phyloP scores from a whole-genome alignment of 2,329 filamentous ascomycete genomes.

The Cryphonectria parasitica region DNA sequence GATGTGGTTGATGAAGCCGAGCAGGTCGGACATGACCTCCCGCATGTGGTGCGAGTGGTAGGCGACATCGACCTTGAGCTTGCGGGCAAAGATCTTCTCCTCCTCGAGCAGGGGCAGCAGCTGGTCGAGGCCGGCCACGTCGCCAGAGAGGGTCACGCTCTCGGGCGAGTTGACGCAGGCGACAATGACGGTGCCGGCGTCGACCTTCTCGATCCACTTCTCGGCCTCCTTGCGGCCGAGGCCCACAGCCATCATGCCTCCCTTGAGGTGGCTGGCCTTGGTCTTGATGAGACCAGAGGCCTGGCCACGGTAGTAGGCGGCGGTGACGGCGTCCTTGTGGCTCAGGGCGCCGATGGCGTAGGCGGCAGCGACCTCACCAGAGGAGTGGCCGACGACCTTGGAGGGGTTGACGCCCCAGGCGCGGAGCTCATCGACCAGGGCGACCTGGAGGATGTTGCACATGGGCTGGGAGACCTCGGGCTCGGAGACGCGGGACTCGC shows the following conservation, averaged over 20 bases:
- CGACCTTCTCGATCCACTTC: conserved; percentile 17
- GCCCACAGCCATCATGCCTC: conserved; percentile 25
- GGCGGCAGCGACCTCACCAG: conserved; percentile 30
- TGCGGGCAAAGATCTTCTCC: conserved; percentile 36
- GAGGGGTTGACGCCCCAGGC: conserved; percentile 21
- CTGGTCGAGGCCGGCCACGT: conserved; percentile 34
- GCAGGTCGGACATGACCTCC: conserved; percentile 37
- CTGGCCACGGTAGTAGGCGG: conserved; percentile 26
- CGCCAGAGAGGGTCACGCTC: conserved; percentile 43
- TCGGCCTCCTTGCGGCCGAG: conserved; percentile 23
- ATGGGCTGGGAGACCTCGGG: conserved; percentile 40
- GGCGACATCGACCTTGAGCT: conserved; percentile 30
- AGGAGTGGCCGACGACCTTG: conserved; percentile 39
- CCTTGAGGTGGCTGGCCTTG: conserved; percentile 20
- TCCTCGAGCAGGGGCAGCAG: conserved; percentile 30
- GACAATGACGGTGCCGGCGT: conserved; percentile 22
- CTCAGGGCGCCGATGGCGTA: conserved; percentile 27
- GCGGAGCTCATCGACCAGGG: conserved; percentile 37
- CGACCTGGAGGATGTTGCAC: conserved; percentile 39
- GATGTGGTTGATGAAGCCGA: conserved; percentile 35
- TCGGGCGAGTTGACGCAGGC: conserved; percentile 33
- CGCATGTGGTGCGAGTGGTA: conserved; percentile 31
- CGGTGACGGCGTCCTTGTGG: conserved; percentile 25
- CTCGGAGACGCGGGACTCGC: conserved; percentile 32
- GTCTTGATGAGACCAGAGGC: conserved; percentile 19